These are phyloP conservation scores for Sphenostylis stenocarpa DNA, from an alignment of 306 rosid species.

Conservation along the genomic window DNA sequence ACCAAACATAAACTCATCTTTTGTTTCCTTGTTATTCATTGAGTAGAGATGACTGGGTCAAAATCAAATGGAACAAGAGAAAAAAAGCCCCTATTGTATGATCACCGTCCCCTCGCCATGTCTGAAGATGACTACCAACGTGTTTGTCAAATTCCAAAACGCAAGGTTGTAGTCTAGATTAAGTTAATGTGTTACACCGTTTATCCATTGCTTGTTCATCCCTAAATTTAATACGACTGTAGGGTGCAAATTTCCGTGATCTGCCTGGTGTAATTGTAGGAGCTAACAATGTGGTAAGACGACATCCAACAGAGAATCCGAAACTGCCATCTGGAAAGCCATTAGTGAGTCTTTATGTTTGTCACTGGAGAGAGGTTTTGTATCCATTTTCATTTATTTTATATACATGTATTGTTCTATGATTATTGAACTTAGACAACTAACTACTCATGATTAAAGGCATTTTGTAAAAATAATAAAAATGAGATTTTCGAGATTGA, in stretches of 20 bases:
- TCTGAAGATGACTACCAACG: conserved; percentile 71
- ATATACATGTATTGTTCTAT: neutral
- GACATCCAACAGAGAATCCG: conserved; percentile 44
- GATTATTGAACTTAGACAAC: neutral
- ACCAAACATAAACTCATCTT: conserved; percentile 18
- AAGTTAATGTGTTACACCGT: conserved; percentile 24
- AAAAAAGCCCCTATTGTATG: conserved; percentile 47
- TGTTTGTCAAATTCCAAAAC: conserved; percentile 87
- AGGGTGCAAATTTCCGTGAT: conserved; percentile 97
- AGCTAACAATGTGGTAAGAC: conserved; percentile 75
- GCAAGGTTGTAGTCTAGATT: conserved; percentile 57
- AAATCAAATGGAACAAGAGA: conserved; percentile 28
- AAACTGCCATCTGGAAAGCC: conserved; percentile 82
- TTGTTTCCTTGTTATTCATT: conserved; percentile 25
- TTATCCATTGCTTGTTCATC: conserved; percentile 22
- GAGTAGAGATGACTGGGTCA: conserved; percentile 74
- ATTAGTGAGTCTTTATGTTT: conserved; percentile 59
- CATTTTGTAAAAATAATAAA: neutral
- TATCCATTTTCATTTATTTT: conserved; percentile 14
- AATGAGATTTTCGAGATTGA: neutral
- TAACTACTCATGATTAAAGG: neutral
- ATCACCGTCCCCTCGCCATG: conserved; percentile 61
- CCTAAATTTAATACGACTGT: conserved; percentile 17
- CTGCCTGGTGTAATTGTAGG: conserved; percentile 92
- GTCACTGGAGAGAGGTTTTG: neutral